Evolutionary conservation across 441 rosid genomes (phyloP).

Genomic region (Iberis amara): DNA sequence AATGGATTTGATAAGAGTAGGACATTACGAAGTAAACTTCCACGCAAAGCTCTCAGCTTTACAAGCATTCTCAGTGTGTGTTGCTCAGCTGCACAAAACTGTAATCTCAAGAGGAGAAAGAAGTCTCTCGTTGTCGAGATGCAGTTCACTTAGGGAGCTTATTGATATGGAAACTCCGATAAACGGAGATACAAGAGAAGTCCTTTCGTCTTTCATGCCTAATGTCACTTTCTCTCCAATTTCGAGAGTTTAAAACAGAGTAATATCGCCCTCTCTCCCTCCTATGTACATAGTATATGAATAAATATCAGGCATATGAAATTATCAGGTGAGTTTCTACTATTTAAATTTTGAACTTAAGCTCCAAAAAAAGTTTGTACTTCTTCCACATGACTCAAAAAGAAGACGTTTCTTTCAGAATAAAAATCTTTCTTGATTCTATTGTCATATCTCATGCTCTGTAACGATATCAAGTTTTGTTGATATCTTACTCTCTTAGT

Average conservation of each 20-base stretch:
- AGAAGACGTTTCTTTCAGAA: too few relatives aligned
- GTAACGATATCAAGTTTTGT: too few relatives aligned
- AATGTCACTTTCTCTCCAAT: conserved; percentile 90
- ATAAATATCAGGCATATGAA: neutral
- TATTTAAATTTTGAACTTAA: too few relatives aligned
- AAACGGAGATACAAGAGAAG: conserved; percentile 30
- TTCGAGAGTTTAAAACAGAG: conserved; percentile 54
- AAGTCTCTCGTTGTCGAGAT: conserved; percentile 35
- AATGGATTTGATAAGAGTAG: conserved; percentile 8
- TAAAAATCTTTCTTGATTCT: too few relatives aligned
- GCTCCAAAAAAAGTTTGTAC: too few relatives aligned
- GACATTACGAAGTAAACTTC: neutral
- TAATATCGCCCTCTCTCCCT: neutral
- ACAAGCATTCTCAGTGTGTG: conserved; percentile 90
- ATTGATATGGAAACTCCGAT: conserved; percentile 50
- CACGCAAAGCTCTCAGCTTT: conserved; percentile 18
- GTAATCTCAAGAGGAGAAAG: conserved; percentile 33
- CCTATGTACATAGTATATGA: conserved; percentile 8
- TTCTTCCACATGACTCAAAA: too few relatives aligned
- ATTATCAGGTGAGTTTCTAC: too few relatives aligned
- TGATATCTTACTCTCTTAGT: too few relatives aligned
- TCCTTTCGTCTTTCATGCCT: conserved; percentile 49
- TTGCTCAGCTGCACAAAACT: conserved; percentile 59
- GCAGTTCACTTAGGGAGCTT: conserved; percentile 67
- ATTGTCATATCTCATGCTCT: too few relatives aligned